Base-by-base conservation (phyloP, 345 rosid species). In the Salix udensis region DNA sequence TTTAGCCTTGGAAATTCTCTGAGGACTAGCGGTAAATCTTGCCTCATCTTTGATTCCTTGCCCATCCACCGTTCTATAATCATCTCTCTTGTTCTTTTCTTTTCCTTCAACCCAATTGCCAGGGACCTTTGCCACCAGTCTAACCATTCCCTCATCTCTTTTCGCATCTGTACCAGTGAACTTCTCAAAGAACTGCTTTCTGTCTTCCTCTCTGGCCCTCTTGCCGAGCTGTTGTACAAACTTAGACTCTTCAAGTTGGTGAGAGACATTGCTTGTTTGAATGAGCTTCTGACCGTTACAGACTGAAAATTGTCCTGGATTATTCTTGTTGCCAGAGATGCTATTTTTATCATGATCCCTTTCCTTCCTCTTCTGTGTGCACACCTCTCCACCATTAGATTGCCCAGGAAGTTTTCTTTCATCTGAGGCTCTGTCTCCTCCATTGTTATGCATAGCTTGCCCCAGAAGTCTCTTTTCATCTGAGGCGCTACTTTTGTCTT, bases 151-250 rank as follows among this genome's bases (percentile, higher is more conserved):
- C 82, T 76, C 79, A 16, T 52, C 82, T 75, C 82, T 78, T 71
- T 70, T 77, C 44, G 71, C 75, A 78, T 74, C 71, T 28, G 82
- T 34, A 74, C 69, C 72, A 77, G 30, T 37, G 76, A 42, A 50
- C 60, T 79, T 82, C 79, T 81, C 86, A 76, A 84, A 82, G 80
- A 78, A 53, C 69, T 82, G 83, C 74, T 79, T 82, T 42, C 88
- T 65, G 78, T 75, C 81, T 68, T 84, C 92, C 83, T 81, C 76
- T 70, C 77, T 82, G 80, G 83, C 84, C 82, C 92, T 87, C 84
- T 76, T 86, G 42, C 82, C 86, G 86, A 87, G 78, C 80, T 90
- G 92, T 14, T 79, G 86, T 70, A 86, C 72, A 76, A 75, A 79
- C 68, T 79, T 86, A 62, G 84, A 82, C 66, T 85, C 91, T 68